Conservation (phyloP, 2,329 filamentous ascomycete species). For the Verticillium longisporum region DNA sequence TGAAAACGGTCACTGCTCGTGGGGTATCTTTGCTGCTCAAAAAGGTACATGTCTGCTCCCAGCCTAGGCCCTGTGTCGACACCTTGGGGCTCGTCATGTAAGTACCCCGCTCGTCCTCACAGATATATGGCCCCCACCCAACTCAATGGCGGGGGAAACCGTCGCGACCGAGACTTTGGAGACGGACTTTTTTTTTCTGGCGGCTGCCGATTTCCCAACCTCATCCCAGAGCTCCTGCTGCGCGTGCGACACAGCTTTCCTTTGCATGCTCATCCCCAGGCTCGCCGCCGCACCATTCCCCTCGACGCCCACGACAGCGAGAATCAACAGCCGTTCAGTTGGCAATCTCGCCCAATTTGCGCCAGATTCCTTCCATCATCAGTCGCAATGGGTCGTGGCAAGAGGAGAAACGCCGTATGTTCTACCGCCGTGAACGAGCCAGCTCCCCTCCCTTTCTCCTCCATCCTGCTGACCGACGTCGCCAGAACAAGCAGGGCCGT, state of each 20-base stretch:
- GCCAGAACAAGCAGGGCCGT: background rate
- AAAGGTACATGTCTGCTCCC: no score
- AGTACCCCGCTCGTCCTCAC: background rate
- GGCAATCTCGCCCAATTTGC: background rate
- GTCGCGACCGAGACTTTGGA: background rate
- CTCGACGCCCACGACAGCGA: background rate
- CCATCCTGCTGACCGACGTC: background rate
- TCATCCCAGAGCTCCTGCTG: background rate
- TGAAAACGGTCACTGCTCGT: no score
- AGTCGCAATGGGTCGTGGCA: constrained; percentile 1
- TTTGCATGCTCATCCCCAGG: background rate
- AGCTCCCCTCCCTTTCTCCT: background rate
- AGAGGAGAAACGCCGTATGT: constrained; percentile 2
- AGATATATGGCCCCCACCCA: background rate
- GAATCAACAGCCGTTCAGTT: background rate
- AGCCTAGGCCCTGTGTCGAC: no score
- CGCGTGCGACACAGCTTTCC: background rate
- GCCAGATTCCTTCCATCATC: background rate
- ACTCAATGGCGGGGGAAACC: background rate
- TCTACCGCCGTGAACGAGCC: background rate
- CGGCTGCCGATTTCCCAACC: background rate
- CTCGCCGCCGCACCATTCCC: background rate
- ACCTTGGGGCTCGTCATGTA: background rate
- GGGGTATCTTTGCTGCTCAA: no score
- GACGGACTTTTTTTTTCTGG: background rate